Evolutionary conservation across 2,329 filamentous ascomycete species (phyloP).

Genomic region (Alternaria conjuncta): DNA sequence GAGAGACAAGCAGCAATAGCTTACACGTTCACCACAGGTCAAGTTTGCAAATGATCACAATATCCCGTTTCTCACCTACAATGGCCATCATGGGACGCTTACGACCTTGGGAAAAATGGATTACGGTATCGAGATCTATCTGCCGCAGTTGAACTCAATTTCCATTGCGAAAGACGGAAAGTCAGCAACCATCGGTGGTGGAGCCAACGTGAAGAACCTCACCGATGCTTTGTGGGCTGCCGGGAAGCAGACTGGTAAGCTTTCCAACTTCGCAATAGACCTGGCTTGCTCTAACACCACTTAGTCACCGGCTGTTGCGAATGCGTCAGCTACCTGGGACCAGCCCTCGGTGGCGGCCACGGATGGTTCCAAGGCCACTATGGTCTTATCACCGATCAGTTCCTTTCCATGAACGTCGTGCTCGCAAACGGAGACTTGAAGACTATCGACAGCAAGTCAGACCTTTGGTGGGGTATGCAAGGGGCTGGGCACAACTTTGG

Average conservation of each 20-base stretch:
- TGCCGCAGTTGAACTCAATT: slow-evolving; percentile 55
- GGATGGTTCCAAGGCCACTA: slow-evolving; percentile 62
- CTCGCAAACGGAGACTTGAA: slow-evolving; percentile 57
- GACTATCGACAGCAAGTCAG: slow-evolving; percentile 50
- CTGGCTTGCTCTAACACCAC: background rate
- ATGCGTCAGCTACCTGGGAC: slow-evolving; percentile 57
- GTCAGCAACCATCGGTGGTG: slow-evolving; percentile 58
- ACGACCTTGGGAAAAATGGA: slow-evolving; percentile 58
- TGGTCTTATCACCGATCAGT: slow-evolving; percentile 62
- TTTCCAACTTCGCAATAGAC: background rate
- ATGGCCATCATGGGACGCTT: slow-evolving; percentile 60
- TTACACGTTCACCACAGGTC: slow-evolving; percentile 39
- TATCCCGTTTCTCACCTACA: slow-evolving; percentile 61
- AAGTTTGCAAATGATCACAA: slow-evolving; percentile 56
- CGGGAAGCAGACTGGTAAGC: slow-evolving; percentile 58
- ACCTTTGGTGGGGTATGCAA: slow-evolving; percentile 63
- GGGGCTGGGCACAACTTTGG: slow-evolving; percentile 59
- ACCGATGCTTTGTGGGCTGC: slow-evolving; percentile 58
- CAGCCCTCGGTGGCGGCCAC: slow-evolving; percentile 64
- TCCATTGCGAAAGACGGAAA: slow-evolving; percentile 52
- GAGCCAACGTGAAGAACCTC: slow-evolving; percentile 55
- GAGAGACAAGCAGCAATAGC: background rate
- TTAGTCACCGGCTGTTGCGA: slow-evolving; percentile 53
- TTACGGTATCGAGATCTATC: slow-evolving; percentile 59
- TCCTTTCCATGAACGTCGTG: slow-evolving; percentile 60